Conservation (phyloP, 2,329 filamentous ascomycete species). For the Incumbomyces lentus region DNA sequence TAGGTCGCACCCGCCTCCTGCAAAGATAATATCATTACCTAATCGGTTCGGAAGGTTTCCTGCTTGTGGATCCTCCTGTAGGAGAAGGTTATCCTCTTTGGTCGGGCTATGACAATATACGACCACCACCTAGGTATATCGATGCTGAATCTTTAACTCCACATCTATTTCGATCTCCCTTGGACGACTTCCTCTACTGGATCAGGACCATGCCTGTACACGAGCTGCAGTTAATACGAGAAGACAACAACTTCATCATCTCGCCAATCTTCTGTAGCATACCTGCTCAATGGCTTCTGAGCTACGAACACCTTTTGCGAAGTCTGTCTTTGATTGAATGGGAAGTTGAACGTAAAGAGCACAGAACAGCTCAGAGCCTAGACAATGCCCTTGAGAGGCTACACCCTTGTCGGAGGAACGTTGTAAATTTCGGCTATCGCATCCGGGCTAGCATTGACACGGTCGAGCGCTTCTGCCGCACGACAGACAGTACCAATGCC, state of each 20-base stretch:
- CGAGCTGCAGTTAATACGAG: not conserved
- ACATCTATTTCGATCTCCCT: not conserved
- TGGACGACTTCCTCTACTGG: constrained; percentile 3
- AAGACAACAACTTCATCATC: not conserved
- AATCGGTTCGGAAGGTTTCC: not conserved
- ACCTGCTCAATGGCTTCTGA: constrained; percentile 1
- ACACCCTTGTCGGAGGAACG: not conserved
- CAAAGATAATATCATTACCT: too few relatives aligned
- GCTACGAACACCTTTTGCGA: not conserved
- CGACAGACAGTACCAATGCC: too few relatives aligned
- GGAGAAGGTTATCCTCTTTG: not conserved
- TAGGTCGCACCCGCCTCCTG: not conserved
- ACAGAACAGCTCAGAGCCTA: not conserved
- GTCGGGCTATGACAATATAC: constrained; percentile 2
- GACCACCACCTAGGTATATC: not conserved
- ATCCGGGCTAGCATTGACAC: constrained; percentile 2
- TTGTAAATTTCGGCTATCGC: constrained; percentile 2
- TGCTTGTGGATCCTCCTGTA: constrained; percentile 1
- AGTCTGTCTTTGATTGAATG: constrained; percentile 2
- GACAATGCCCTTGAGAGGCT: not conserved
- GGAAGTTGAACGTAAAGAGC: not conserved
- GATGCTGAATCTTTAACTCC: not conserved
- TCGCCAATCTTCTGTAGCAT: constrained; percentile 1
- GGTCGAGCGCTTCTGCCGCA: not conserved
- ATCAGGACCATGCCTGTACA: not conserved